phyloP scores from a whole-genome alignment of 1,139 yeast species.

The Scheffersomyces segobiensis region DNA sequence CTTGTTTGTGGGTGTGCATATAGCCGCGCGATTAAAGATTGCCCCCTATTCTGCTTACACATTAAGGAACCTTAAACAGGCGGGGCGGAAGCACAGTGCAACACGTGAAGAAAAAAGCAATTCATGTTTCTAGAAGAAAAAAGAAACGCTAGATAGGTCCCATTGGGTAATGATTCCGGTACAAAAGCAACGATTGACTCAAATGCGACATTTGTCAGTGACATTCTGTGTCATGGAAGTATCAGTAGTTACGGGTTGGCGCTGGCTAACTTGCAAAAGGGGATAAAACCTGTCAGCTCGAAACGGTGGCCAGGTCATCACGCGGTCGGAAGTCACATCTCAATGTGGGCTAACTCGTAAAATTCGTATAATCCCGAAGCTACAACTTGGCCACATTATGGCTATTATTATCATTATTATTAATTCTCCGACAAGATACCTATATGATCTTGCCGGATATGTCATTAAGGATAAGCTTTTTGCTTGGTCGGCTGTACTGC shows the following conservation, averaged over 20 bases:
- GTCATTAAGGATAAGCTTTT: not conserved
- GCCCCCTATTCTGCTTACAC: slow-evolving; percentile 9
- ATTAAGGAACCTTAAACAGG: not conserved
- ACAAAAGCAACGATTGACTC: not conserved
- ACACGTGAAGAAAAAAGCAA: not conserved
- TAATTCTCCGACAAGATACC: not conserved
- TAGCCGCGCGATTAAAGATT: slow-evolving; percentile 6
- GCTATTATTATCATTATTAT: not conserved
- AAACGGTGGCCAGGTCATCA: not conserved
- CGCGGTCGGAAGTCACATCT: not conserved
- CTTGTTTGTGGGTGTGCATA: slow-evolving; percentile 1
- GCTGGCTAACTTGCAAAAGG: not conserved
- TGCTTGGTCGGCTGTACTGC: not conserved
- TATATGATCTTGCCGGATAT: not conserved
- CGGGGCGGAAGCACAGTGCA: not conserved
- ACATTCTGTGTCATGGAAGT: not conserved
- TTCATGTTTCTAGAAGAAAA: slow-evolving; percentile 1
- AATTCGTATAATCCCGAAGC: not conserved
- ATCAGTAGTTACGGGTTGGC: not conserved
- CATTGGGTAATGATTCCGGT: not conserved
- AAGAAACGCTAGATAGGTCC: not conserved
- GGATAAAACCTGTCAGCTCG: not conserved
- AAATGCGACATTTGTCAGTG: not conserved
- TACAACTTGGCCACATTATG: not conserved
- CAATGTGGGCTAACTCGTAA: not conserved